Percentiles rank a stretch among this genome's conserved stretches.
phyloP scores from a whole-genome alignment of 148 eudicot species.

The Chenopodium formosanum region DNA sequence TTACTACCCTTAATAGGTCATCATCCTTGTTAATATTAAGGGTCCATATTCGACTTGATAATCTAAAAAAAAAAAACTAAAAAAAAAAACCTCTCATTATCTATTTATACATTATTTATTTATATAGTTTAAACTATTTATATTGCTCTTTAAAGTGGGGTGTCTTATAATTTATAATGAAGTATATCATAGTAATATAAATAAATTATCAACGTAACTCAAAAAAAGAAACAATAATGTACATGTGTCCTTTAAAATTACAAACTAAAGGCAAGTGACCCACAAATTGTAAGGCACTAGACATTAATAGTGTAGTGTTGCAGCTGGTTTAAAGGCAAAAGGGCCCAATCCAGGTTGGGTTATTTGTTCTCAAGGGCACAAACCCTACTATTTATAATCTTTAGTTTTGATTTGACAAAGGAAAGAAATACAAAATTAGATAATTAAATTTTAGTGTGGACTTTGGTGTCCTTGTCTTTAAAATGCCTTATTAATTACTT shows the following conservation, averaged over 20 bases:
- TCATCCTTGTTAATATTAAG: too few relatives aligned
- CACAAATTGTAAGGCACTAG: background rate
- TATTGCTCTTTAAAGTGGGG: background rate
- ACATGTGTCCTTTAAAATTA: background rate
- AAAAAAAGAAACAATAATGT: background rate
- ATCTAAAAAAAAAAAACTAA: too few relatives aligned
- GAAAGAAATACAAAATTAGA: too few relatives aligned
- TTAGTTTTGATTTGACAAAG: background rate
- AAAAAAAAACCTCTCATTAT: too few relatives aligned
- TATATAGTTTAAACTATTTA: too few relatives aligned
- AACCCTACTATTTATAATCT: background rate
- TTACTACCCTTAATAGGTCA: too few relatives aligned
- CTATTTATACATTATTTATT: too few relatives aligned
- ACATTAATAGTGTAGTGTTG: background rate
- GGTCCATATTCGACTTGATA: too few relatives aligned
- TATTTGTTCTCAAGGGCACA: background rate
- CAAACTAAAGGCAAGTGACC: background rate
- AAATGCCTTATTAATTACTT: background rate
- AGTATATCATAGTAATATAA: background rate
- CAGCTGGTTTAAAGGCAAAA: background rate
- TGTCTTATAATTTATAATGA: too few relatives aligned
- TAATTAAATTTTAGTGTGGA: background rate
- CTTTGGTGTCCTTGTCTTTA: background rate
- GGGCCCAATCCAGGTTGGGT: conserved; percentile 10
- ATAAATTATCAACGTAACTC: background rate